A percentile compares a stretch with the other conserved stretches of the same genome.
phyloP scores from a whole-genome alignment of 2,329 filamentous ascomycete genomes.

The Aspergillus novofumigatus region DNA sequence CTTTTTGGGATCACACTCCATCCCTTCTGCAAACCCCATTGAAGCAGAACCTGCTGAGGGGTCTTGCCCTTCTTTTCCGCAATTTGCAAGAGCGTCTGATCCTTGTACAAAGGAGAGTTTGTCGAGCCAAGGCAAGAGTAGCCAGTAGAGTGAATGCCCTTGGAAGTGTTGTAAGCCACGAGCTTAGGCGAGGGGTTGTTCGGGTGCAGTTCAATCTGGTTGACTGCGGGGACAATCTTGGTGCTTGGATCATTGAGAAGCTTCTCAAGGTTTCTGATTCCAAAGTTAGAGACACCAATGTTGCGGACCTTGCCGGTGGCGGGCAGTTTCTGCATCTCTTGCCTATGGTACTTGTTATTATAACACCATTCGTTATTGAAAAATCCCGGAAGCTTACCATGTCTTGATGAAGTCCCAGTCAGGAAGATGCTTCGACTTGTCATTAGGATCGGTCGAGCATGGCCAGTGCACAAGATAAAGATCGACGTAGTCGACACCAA shows the following conservation, averaged over 20 bases:
- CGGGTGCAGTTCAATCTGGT: constrained; percentile 53
- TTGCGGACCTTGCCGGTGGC: constrained; percentile 63
- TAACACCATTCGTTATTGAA: constrained; percentile 51
- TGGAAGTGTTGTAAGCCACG: constrained; percentile 47
- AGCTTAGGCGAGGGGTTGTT: constrained; percentile 67
- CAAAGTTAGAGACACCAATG: constrained; percentile 85
- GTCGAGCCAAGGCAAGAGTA: constrained; percentile 55
- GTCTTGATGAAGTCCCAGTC: constrained; percentile 84
- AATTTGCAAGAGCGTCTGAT: constrained; percentile 48
- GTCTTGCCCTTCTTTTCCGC: constrained; percentile 54
- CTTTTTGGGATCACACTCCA: constrained; percentile 85
- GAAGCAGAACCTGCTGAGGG: constrained; percentile 52
- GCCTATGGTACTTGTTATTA: constrained; percentile 62
- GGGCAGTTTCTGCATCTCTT: constrained; percentile 43
- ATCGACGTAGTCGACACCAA: constrained; percentile 65
- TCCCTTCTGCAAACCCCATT: constrained; percentile 77
- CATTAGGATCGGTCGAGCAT: constrained; percentile 49
- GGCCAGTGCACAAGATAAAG: constrained; percentile 71
- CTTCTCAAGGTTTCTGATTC: constrained; percentile 73
- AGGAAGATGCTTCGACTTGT: constrained; percentile 57
- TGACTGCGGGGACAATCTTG: constrained; percentile 48
- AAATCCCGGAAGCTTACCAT: constrained; percentile 61
- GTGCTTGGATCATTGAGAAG: constrained; percentile 63
- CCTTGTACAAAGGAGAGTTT: constrained; percentile 53
- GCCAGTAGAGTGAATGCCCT: constrained; percentile 53